Conservation (phyloP, 495 filamentous ascomycete species). For the Xeromyces bisporus region DNA sequence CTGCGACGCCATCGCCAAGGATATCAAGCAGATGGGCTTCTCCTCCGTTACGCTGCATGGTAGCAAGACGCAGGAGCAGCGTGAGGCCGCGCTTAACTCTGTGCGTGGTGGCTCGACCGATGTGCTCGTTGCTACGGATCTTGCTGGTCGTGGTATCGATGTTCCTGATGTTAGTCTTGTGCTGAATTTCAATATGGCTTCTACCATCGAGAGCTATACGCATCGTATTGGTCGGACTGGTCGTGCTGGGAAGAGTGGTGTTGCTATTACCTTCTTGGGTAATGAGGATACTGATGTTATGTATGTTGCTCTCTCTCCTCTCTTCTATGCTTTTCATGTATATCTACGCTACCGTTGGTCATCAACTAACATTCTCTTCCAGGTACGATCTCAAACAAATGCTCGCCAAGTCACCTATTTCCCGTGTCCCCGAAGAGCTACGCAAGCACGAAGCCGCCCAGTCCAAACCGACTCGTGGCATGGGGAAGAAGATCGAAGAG, state of each 20-base stretch:
- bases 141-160: conserved; percentile 96
- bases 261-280: conserved; percentile 90
- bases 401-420: conserved; percentile 80
- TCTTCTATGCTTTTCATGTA: too few species aligned
- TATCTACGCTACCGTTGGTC: conserved; percentile 7
- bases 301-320: conserved; percentile 43
- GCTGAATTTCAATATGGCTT: conserved; percentile 98
- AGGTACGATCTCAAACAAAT: conserved; percentile 85
- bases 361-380: conserved; percentile 1
- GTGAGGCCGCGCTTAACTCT: conserved; percentile 83
- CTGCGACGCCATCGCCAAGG: conserved; percentile 86
- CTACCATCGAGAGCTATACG: conserved; percentile 85
- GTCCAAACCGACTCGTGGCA: conserved; percentile 48
- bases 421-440: conserved; percentile 82
- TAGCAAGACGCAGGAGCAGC: conserved; percentile 91
- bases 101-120: conserved; percentile 64
- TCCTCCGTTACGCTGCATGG: conserved; percentile 85
- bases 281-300: conserved; percentile 84
- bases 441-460: conserved; percentile 90
- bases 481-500: conserved; percentile 46
- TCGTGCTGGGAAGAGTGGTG: conserved; percentile 94
- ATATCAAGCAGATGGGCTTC: conserved; percentile 92
- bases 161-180: conserved; percentile 87
- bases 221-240: conserved; percentile 96
- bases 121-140: conserved; percentile 91